Conservation (phyloP, 805 yeast species). For the Tetrapisispora arboricola region DNA sequence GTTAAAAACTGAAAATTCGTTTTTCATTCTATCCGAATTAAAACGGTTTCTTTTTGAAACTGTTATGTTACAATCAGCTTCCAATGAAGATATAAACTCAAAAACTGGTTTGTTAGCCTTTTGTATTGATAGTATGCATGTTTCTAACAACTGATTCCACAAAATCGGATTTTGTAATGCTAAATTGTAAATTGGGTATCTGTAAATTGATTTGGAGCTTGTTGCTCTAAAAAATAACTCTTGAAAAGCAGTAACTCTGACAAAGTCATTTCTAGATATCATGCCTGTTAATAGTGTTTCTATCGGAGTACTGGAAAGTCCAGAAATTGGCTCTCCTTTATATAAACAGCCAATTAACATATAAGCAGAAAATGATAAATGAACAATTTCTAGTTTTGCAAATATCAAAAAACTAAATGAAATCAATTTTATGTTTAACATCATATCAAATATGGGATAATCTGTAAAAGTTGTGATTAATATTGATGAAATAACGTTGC, state of each 20-base stretch:
- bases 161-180: slow-evolving; percentile 35
- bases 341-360: slow-evolving; percentile 64
- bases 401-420: slow-evolving; percentile 29
- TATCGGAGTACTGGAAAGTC: slow-evolving; percentile 49
- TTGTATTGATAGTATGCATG: slow-evolving; percentile 46
- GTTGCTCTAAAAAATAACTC: slow-evolving; percentile 60
- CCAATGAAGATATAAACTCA: slow-evolving; percentile 14
- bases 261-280: slow-evolving; percentile 39
- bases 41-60: too few species aligned
- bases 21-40: too few species aligned
- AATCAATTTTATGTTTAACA: slow-evolving; percentile 30
- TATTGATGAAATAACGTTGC: not conserved
- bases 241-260: slow-evolving; percentile 61
- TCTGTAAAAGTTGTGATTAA: slow-evolving; percentile 15
- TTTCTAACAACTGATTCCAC: slow-evolving; percentile 54
- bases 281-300: slow-evolving; percentile 57
- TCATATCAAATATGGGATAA: slow-evolving; percentile 14
- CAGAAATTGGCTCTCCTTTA: slow-evolving; percentile 47
- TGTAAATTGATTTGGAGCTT: slow-evolving; percentile 35
- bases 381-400: slow-evolving; percentile 44
- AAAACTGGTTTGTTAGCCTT: slow-evolving; percentile 34
- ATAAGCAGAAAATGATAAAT: slow-evolving; percentile 52
- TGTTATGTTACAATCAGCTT: slow-evolving; percentile 3
- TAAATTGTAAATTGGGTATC: slow-evolving; percentile 45
- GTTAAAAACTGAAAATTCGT: too few species aligned